Evolutionary conservation across 176 grass and related monocot genomes (phyloP), one percentile per base, ranked within the genome.

Genomic region (Musa troglodytarum): DNA sequence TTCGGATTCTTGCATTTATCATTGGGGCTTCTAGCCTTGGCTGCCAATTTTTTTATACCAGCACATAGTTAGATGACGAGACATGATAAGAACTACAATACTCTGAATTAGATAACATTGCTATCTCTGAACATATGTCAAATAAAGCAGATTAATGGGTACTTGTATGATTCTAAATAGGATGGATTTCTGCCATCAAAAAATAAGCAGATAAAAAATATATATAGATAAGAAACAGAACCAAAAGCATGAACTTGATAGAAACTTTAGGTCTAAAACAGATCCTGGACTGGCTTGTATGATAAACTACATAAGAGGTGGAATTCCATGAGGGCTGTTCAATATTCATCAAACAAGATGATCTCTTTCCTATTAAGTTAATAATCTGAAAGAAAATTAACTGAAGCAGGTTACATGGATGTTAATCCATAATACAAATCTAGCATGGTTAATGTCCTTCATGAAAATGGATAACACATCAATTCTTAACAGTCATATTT

Each of bases 11-110:
- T 59, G 96, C 96, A 82, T 99, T 99, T 25, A 99, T 86, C 81
- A 99, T 95, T 17, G 96, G 84, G 64, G 96, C 96, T 80, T 99
- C 96, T 71, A 92, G 87, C 78, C 96, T 95, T 69, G 96, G 91
- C 96, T 99, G 86, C 21, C 56, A 72, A 64, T 83, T 29, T 43
- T 43, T 81, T 66, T 59, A 51, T 54, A 84, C 16, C 52, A 4
- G 57, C 54, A 52, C 12, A 52, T 20, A 50, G n/a, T 52, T 17
- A 72, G 2, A 74, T 29, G 3, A 67, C 54, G 19, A 50, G 50
- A 70, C 14, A 50, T 70, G 25, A 21, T 22, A 49, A 70, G 34
- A 70, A 70, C 49, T 25, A 52, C 25, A 50, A 20, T 50, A 11
- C 17, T 70, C 43, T 70, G 17, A 51, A 50, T 43, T 5, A 5